Conservation (phyloP, 2,329 filamentous ascomycete genomes). For the Geosmithia flava region DNA sequence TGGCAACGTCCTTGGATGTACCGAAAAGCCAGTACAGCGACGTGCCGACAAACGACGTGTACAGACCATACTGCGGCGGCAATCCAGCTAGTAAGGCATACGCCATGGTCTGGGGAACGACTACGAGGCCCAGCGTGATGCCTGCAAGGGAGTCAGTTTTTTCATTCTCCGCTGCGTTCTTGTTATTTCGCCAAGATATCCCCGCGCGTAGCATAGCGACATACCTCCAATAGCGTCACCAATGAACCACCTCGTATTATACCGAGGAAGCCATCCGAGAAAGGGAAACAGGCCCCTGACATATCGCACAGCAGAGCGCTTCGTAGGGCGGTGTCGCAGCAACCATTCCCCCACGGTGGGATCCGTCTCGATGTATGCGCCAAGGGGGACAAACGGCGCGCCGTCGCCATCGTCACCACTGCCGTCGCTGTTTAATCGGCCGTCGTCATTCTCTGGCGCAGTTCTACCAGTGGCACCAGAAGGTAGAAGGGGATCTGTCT, state of each 20-base stretch:
- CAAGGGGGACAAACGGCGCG: background rate
- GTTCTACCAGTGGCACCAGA: background rate
- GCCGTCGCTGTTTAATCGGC: background rate
- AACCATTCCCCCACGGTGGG: conserved; percentile 69
- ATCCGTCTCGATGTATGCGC: conserved; percentile 40
- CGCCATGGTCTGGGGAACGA: conserved; percentile 95
- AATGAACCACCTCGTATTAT: conserved; percentile 79
- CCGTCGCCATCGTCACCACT: background rate
- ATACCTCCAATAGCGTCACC: conserved; percentile 59
- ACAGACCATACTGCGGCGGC: conserved; percentile 68
- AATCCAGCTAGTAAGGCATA: conserved; percentile 78
- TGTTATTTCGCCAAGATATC: too few relatives aligned
- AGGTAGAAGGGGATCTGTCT: background rate
- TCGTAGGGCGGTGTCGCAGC: conserved; percentile 46
- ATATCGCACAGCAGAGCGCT: conserved; percentile 45
- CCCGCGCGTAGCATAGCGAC: too few relatives aligned
- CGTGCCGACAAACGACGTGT: conserved; percentile 89
- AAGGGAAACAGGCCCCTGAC: conserved; percentile 72
- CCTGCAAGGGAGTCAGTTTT: conserved; percentile 37
- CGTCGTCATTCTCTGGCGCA: too few relatives aligned
- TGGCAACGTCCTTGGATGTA: conserved; percentile 97
- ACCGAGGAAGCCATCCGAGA: conserved; percentile 72
- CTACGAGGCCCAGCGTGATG: conserved; percentile 45
- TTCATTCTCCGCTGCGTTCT: too few relatives aligned
- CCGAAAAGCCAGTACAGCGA: conserved; percentile 96